phyloP scores from a whole-genome alignment of 176 grass and related monocot species.

The Rhynchospora tenuis region DNA sequence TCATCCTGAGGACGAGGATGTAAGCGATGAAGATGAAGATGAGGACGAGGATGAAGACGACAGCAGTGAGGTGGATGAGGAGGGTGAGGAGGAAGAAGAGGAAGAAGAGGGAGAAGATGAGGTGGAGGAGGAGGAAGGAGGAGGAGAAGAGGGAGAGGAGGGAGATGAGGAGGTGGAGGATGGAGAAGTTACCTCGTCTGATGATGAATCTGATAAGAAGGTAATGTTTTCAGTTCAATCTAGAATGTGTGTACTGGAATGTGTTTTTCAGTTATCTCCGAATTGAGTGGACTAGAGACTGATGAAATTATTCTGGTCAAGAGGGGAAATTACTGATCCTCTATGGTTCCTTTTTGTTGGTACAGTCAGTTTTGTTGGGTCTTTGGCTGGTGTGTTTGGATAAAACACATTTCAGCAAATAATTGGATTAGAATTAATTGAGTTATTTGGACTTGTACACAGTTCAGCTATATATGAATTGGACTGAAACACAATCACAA shows the following conservation, averaged over 20 bases:
- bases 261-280: background rate
- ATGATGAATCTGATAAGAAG: slow-evolving; percentile 7
- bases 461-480: background rate
- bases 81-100: background rate
- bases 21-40: slow-evolving; percentile 17
- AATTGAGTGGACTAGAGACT: background rate
- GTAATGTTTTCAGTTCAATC: background rate
- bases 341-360: background rate
- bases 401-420: background rate
- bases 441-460: background rate
- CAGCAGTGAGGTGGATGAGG: slow-evolving; percentile 42
- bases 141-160: background rate
- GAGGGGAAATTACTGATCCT: background rate
- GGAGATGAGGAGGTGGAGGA: slow-evolving; percentile 1
- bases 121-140: background rate
- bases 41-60: slow-evolving; percentile 35
- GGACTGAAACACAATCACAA: background rate
- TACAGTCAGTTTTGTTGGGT: background rate
- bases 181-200: background rate
- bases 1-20: slow-evolving; percentile 26
- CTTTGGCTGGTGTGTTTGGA: background rate
- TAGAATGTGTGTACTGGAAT: background rate
- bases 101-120: slow-evolving; percentile 4
- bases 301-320: background rate
- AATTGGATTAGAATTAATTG: background rate